These are phyloP conservation scores for Nakazawaea ernobii DNA, from an alignment of 805 yeast genomes.

Conservation along the genomic window DNA sequence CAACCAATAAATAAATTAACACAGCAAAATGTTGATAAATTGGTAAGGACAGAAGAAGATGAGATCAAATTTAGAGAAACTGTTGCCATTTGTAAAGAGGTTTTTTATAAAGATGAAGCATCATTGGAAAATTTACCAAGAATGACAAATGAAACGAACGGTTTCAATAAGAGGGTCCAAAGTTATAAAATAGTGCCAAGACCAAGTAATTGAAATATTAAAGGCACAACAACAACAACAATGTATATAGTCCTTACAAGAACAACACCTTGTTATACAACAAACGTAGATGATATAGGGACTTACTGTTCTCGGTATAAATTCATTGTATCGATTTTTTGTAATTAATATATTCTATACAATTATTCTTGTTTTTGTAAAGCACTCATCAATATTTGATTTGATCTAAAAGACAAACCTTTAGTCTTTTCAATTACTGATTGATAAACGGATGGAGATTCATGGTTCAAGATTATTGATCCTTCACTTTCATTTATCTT, in stretches of 20 bases:
- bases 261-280: no score
- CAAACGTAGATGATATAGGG: no score
- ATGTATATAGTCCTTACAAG: no score
- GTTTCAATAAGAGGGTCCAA: slow-evolving; percentile 1
- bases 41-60: slow-evolving; percentile 49
- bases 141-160: slow-evolving; percentile 17
- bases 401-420: slow-evolving; percentile 54
- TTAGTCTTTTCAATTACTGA: slow-evolving; percentile 66
- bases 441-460: slow-evolving; percentile 53
- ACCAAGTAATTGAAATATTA: slow-evolving; percentile 13
- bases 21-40: slow-evolving; percentile 45
- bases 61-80: slow-evolving; percentile 47
- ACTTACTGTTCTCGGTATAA: no score
- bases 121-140: slow-evolving; percentile 22
- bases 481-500: slow-evolving; percentile 48
- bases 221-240: background rate
- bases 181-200: slow-evolving; percentile 28
- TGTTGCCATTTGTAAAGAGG: slow-evolving; percentile 51
- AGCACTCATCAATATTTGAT: slow-evolving; percentile 47
- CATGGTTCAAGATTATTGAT: slow-evolving; percentile 45
- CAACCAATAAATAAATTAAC: slow-evolving; percentile 50
- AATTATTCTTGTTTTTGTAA: slow-evolving; percentile 23
- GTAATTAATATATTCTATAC: background rate
- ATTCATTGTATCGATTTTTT: no score
- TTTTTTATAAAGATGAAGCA: slow-evolving; percentile 31